Base-by-base conservation (phyloP, 1,139 yeast species). In the Pneumocystis oryctolagi region DNA sequence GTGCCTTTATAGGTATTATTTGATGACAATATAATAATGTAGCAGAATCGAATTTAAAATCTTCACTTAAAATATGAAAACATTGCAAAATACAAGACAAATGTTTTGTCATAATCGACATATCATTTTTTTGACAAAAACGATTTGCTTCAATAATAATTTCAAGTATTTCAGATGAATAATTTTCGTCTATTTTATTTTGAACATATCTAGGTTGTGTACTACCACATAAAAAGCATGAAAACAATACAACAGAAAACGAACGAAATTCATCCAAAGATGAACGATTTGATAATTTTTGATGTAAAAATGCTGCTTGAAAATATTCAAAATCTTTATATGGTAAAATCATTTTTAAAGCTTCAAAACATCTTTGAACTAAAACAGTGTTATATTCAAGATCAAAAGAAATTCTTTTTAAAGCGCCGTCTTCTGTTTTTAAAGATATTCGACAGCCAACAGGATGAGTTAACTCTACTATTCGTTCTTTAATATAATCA, bases 11-110 rank as follows among this genome's bases (percentile, higher is more conserved):
- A 0, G 74, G 59, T 0, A 85, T 83, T 18, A 89, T 69, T 55
- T 73, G 72, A 3, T 73, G 68, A 20, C 79, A 74, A 28, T 76
- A 74, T 0, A 69, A 66, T 1, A 71, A 66, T 12, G 79, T 76
- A 47, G 84, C 74, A 1, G 82, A 73, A 68, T 86, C 83, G 53
- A 92, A 75, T 64, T 80, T 78, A 59, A 79, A 73, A 66, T 90
- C 97, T 72, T 92, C 97, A 65, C 90, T 75, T 2, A 89, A 74
- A 42, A 89, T 71, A 74, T 90, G 97, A 57, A 90, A 73, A 0
- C 89, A 82, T 40, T 87, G 73, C 0, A 84, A 77, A n/a, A 88
- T 78, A 81, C 83, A 1, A 89, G 87, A 1, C 64, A 84, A 73
- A 69, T 82, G 73, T 58, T 81, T 82, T 12, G 75, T 72, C 58